These are phyloP conservation scores for Beauveria varroae DNA, from an alignment of 2,329 filamentous ascomycete genomes.

Conservation along the genomic window DNA sequence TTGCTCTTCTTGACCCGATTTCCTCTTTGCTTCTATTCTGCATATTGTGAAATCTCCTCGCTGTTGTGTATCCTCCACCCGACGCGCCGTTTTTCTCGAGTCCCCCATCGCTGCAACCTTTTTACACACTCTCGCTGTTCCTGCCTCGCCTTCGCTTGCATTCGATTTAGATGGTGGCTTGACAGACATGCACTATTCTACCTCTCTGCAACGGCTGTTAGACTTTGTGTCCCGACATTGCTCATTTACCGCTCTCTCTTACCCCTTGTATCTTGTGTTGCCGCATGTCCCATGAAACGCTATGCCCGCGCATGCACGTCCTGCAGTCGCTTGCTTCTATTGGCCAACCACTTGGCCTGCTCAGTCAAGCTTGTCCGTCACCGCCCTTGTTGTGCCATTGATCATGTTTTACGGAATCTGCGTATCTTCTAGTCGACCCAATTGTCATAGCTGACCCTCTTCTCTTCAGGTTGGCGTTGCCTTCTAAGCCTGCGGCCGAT, in stretches of 20 bases:
- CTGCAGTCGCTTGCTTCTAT: neutral
- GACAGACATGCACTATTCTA: neutral
- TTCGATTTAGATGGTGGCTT: neutral
- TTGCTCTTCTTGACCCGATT: neutral
- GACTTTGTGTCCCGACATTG: neutral
- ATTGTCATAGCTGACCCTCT: neutral
- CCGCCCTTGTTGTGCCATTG: neutral
- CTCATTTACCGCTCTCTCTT: neutral
- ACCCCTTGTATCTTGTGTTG: conserved; percentile 1
- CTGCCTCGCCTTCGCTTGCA: neutral
- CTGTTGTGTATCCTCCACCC: neutral
- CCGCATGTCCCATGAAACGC: conserved; percentile 5
- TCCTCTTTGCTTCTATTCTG: neutral
- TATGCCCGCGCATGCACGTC: neutral
- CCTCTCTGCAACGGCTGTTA: neutral
- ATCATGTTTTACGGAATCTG: neutral
- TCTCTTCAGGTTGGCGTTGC: conserved; percentile 4
- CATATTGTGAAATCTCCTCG: neutral
- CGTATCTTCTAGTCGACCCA: neutral
- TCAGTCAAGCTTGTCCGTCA: neutral
- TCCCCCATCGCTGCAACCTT: neutral
- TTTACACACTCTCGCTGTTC: neutral
- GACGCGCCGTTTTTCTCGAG: neutral
- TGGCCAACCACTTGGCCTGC: neutral
- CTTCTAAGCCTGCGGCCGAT: conserved; percentile 11